Percentiles rank a stretch among this genome's conserved stretches.
Evolutionary conservation across 2,329 filamentous ascomycete species (phyloP).

Genomic region (Penicillium sp.): DNA sequence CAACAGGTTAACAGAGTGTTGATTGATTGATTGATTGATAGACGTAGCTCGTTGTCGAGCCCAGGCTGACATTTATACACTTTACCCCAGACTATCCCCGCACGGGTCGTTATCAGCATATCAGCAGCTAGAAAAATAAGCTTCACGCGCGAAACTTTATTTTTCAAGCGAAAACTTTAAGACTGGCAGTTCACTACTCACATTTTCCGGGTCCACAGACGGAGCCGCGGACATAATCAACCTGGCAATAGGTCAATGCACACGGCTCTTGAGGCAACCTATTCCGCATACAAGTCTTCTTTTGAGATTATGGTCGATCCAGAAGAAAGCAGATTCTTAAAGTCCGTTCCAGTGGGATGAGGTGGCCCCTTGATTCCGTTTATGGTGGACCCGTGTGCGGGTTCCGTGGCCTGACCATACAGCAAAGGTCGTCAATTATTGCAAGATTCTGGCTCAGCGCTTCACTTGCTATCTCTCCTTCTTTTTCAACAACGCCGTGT

Average conservation of each 20-base stretch:
- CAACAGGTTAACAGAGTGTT: no score
- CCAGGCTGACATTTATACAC: background rate
- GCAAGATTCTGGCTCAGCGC: background rate
- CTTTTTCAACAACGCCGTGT: background rate
- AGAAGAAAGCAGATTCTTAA: background rate
- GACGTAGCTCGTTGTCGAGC: background rate
- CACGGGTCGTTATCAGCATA: background rate
- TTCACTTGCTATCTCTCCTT: background rate
- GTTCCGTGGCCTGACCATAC: background rate
- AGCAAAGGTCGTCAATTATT: background rate
- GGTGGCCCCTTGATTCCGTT: background rate
- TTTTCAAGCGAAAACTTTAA: background rate
- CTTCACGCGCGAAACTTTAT: background rate
- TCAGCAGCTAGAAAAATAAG: background rate
- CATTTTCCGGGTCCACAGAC: background rate
- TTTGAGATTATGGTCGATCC: background rate
- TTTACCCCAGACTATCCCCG: background rate
- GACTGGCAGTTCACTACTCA: background rate
- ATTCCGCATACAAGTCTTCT: background rate
- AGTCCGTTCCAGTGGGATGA: background rate
- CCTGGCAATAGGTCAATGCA: background rate
- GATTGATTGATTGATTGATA: no score
- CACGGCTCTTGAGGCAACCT: background rate
- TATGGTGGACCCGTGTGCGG: background rate
- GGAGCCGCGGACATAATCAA: slow-evolving; percentile 1